Conservation (phyloP, 441 rosid genomes). For the Mallotus japonicus region DNA sequence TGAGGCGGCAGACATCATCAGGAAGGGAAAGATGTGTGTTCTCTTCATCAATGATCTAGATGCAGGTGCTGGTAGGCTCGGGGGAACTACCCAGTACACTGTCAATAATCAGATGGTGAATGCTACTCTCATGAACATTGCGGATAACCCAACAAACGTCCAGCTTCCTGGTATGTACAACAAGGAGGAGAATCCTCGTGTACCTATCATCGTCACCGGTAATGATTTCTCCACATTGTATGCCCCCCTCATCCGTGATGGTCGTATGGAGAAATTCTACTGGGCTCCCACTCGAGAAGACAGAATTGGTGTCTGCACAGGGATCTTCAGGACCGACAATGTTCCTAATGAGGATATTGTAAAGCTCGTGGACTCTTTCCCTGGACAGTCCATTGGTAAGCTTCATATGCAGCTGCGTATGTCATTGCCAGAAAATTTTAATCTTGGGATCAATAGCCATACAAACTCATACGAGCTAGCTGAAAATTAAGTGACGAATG, state of each 20-base stretch:
- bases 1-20: conserved; percentile 93
- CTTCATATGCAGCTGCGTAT: background rate
- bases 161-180: conserved; percentile 99
- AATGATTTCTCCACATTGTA: conserved; percentile 93
- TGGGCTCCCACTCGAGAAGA: conserved; percentile 98
- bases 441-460: background rate
- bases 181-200: conserved; percentile 88
- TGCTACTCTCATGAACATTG: conserved; percentile 98
- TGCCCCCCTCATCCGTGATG: conserved; percentile 89
- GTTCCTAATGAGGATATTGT: conserved; percentile 51
- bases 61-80: conserved; percentile 93
- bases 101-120: conserved; percentile 97
- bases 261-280: conserved; percentile 98
- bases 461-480: background rate
- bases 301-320: conserved; percentile 85
- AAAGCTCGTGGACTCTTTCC: conserved; percentile 82
- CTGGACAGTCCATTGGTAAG: conserved; percentile 95
- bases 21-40: conserved; percentile 92
- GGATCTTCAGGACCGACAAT: conserved; percentile 73
- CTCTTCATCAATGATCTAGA: conserved; percentile 98
- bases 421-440: background rate
- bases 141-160: conserved; percentile 85
- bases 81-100: conserved; percentile 97
- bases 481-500: too few relatives aligned
- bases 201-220: conserved; percentile 82